phyloP scores from a whole-genome alignment of 1,284 basidiomycete species.

The Erythrobasidium hasegawianum region DNA sequence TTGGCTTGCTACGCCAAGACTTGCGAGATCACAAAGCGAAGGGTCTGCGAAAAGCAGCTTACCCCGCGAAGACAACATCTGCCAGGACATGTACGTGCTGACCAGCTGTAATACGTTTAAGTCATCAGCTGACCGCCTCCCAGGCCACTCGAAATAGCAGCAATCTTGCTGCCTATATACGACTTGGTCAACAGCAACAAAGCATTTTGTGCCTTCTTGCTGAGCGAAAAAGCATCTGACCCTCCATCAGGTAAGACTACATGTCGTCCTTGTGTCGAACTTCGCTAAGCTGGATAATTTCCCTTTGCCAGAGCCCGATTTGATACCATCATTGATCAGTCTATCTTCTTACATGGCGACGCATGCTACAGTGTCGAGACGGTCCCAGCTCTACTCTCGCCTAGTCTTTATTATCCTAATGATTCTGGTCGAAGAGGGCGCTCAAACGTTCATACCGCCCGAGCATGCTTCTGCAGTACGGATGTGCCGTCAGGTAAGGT shows the following conservation, averaged over 20 bases:
- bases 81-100: not conserved
- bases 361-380: constrained; percentile 40
- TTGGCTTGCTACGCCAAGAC: constrained; percentile 4
- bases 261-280: too few relatives aligned
- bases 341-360: constrained; percentile 44
- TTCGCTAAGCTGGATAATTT: too few relatives aligned
- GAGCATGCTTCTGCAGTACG: constrained; percentile 33
- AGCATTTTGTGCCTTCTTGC: constrained; percentile 34
- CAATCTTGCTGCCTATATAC: constrained; percentile 44
- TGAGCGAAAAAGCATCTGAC: constrained; percentile 20
- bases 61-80: too few relatives aligned
- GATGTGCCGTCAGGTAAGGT: constrained; percentile 45
- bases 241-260: constrained; percentile 18
- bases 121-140: not conserved
- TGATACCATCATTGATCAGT: constrained; percentile 42
- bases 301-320: constrained; percentile 24
- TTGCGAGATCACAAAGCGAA: too few relatives aligned
- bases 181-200: constrained; percentile 45
- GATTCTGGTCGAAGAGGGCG: constrained; percentile 45
- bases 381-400: constrained; percentile 41
- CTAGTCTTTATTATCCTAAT: constrained; percentile 40
- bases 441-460: constrained; percentile 37
- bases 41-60: too few relatives aligned
- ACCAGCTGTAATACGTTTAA: not conserved
- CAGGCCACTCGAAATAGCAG: constrained; percentile 40